A percentile compares a stretch with the other conserved stretches of the same genome.
Evolutionary conservation across 352 stramenopile genomes (phyloP).

Genomic region (Bremia lactucae): DNA sequence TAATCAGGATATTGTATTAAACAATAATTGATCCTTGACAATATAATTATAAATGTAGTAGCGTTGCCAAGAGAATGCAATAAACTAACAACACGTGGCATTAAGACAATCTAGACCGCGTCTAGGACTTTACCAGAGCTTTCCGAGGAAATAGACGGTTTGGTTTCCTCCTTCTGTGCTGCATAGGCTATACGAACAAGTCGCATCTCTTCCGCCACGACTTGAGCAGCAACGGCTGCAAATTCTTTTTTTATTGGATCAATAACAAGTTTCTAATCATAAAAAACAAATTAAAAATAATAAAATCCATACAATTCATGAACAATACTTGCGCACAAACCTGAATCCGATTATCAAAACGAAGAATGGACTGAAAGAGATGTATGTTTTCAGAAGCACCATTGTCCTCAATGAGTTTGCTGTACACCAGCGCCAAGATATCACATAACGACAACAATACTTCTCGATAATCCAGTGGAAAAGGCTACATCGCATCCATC

Average conservation of each 20-base stretch:
- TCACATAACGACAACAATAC: constrained; percentile 73
- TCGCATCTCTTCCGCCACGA: constrained; percentile 52
- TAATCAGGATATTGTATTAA: not conserved
- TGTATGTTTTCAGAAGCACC: constrained; percentile 61
- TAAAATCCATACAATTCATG: not conserved
- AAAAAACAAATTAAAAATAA: not conserved
- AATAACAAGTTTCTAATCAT: constrained; percentile 69
- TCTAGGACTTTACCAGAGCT: too few relatives aligned
- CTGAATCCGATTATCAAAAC: constrained; percentile 78
- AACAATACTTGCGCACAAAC: constrained; percentile 9
- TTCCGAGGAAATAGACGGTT: too few relatives aligned
- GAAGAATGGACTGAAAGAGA: constrained; percentile 67
- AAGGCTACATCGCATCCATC: constrained; percentile 32
- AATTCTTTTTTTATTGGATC: constrained; percentile 79
- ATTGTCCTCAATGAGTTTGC: constrained; percentile 68
- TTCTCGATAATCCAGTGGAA: constrained; percentile 72
- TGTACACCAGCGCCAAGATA: constrained; percentile 75
- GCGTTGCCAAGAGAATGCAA: too few relatives aligned
- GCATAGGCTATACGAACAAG: constrained; percentile 41
- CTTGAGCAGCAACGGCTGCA: constrained; percentile 36
- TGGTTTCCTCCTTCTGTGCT: too few relatives aligned
- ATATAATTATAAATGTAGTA: too few relatives aligned
- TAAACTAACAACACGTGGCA: too few relatives aligned
- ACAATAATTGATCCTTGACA: too few relatives aligned
- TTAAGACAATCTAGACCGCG: too few relatives aligned